These are phyloP conservation scores for Crucihimalaya himalaica DNA, from an alignment of 345 rosid species.

Conservation along the genomic window DNA sequence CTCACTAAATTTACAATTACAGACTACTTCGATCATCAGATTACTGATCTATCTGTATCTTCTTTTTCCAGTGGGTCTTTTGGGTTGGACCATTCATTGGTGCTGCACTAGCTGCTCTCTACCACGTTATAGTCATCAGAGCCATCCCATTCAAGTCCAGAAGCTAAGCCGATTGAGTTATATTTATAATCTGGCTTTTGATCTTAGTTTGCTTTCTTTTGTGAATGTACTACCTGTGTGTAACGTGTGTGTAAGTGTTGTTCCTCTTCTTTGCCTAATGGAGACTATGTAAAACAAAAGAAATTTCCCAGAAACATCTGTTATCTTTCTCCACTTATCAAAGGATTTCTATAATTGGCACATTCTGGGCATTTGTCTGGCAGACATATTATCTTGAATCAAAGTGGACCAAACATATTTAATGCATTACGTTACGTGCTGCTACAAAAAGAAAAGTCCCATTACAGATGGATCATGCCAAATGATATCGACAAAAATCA, in stretches of 20 bases:
- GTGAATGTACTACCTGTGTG: conserved; percentile 28
- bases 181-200: conserved; percentile 1
- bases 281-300: conserved; percentile 28
- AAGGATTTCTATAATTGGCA: conserved; percentile 9
- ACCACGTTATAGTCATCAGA: conserved; percentile 56
- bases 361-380: neutral
- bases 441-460: neutral
- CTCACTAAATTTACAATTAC: neutral
- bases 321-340: neutral
- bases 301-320: neutral
- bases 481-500: neutral
- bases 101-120: conserved; percentile 56
- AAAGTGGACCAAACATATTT: conserved; percentile 29
- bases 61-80: conserved; percentile 45
- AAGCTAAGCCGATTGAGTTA: conserved; percentile 29
- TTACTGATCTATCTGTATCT: neutral
- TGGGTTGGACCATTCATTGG: conserved; percentile 68
- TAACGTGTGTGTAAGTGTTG: conserved; percentile 25
- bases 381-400: neutral
- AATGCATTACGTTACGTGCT: conserved; percentile 7
- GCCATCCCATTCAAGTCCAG: conserved; percentile 55
- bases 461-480: conserved; percentile 28
- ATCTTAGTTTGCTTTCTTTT: conserved; percentile 34
- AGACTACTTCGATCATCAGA: neutral
- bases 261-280: conserved; percentile 30